Conservation (phyloP, 768 basidiomycete species). For the Amanita fuliginea region DNA sequence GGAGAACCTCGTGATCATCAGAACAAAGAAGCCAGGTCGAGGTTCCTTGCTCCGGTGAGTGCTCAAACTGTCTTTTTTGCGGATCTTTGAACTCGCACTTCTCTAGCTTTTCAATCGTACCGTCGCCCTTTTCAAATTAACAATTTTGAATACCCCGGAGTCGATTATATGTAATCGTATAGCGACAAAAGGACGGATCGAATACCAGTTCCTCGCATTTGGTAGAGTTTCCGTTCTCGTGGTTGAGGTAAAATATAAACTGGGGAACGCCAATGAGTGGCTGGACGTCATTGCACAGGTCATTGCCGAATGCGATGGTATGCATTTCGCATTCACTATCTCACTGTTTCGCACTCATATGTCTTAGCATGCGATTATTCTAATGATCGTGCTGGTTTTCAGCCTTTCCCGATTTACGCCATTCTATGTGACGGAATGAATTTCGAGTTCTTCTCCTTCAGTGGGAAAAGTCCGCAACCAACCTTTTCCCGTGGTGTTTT, state of each 20-base stretch:
- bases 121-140: background rate
- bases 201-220: conserved; percentile 6
- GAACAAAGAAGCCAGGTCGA: background rate
- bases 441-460: conserved; percentile 8
- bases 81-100: background rate
- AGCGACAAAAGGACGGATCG: conserved; percentile 1
- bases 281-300: conserved; percentile 9
- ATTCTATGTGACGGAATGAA: conserved; percentile 5
- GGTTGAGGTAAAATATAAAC: background rate
- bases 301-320: conserved; percentile 8
- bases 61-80: background rate
- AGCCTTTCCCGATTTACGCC: conserved; percentile 4
- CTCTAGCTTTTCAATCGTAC: background rate
- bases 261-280: background rate
- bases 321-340: background rate
- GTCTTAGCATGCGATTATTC: conserved; percentile 6
- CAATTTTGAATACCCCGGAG: background rate
- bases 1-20: background rate
- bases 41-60: conserved; percentile 1
- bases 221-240: background rate
- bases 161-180: background rate
- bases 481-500: background rate
- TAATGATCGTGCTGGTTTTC: conserved; percentile 3
- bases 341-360: background rate
- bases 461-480: background rate